phyloP scores from a whole-genome alignment of 371 early-diverging fungal species.

The Mortierella sp. region DNA sequence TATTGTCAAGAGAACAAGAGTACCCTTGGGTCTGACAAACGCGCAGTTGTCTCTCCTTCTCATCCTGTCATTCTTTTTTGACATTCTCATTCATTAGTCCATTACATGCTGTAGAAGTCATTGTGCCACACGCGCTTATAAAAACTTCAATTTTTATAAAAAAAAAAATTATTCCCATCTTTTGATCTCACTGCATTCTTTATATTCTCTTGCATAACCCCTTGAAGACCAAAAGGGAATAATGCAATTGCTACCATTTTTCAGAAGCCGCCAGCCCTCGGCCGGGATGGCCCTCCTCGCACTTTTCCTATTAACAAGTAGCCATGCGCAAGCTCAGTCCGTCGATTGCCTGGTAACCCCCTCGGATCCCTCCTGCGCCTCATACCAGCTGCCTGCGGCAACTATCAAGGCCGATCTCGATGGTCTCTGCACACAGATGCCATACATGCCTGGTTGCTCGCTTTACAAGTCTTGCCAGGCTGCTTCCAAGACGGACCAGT shows the following conservation, averaged over 20 bases:
- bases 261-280: neutral
- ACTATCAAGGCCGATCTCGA: slow-evolving; percentile 54
- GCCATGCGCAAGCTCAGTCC: slow-evolving; percentile 28
- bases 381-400: slow-evolving; percentile 55
- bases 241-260: slow-evolving; percentile 26
- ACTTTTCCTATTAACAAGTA: neutral
- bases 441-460: slow-evolving; percentile 71
- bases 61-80: slow-evolving; percentile 6
- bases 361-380: slow-evolving; percentile 57
- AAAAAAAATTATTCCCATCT: neutral
- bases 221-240: neutral
- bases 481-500: slow-evolving; percentile 45
- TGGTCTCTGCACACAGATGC: slow-evolving; percentile 63
- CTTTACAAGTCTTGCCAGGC: slow-evolving; percentile 57
- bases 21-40: neutral
- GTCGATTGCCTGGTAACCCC: slow-evolving; percentile 55
- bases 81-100: slow-evolving; percentile 4
- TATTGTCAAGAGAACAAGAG: neutral
- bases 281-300: slow-evolving; percentile 12
- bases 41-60: neutral
- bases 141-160: neutral
- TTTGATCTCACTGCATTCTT: slow-evolving; percentile 26
- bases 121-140: neutral
- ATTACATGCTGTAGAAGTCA: neutral
- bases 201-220: slow-evolving; percentile 51